Percentiles rank a stretch among this genome's conserved stretches.
Conservation (phyloP, 2,329 filamentous ascomycete genomes). For the Penicillium sumatraense region DNA sequence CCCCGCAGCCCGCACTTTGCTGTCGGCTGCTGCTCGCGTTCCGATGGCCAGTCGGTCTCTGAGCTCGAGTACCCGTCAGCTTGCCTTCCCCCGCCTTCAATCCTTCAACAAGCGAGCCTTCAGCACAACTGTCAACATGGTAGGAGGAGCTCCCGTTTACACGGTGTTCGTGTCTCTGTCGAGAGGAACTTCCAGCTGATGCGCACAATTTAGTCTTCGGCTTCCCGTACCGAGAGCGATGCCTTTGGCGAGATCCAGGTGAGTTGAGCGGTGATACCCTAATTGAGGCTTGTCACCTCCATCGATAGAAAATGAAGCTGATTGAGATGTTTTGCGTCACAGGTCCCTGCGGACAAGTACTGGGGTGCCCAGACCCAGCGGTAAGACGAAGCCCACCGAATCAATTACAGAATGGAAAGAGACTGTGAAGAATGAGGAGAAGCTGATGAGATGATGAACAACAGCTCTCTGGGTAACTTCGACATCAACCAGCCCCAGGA, state of each 20-base stretch:
- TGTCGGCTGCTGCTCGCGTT: slow-evolving; percentile 35
- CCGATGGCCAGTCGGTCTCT: slow-evolving; percentile 35
- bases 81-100: slow-evolving; percentile 42
- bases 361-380: slow-evolving; percentile 98
- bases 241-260: slow-evolving; percentile 93
- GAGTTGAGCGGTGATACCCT: slow-evolving; percentile 20
- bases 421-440: slow-evolving; percentile 4
- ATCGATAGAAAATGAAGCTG: slow-evolving; percentile 13
- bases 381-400: slow-evolving; percentile 37
- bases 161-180: no score
- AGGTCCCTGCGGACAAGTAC: slow-evolving; percentile 88
- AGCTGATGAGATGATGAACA: slow-evolving; percentile 24
- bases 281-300: background rate
- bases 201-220: slow-evolving; percentile 35
- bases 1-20: slow-evolving; percentile 38
- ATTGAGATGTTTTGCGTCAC: slow-evolving; percentile 10
- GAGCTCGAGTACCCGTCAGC: slow-evolving; percentile 36
- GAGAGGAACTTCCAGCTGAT: slow-evolving; percentile 3
- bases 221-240: slow-evolving; percentile 85
- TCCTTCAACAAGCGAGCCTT: slow-evolving; percentile 41
- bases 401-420: background rate
- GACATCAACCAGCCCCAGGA: slow-evolving; percentile 99
- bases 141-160: slow-evolving; percentile 21
- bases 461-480: slow-evolving; percentile 88
- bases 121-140: slow-evolving; percentile 44